Evolutionary conservation across 169 alveolate genomes (phyloP).

Genomic region (Cryptosporidium ubiquitum): DNA sequence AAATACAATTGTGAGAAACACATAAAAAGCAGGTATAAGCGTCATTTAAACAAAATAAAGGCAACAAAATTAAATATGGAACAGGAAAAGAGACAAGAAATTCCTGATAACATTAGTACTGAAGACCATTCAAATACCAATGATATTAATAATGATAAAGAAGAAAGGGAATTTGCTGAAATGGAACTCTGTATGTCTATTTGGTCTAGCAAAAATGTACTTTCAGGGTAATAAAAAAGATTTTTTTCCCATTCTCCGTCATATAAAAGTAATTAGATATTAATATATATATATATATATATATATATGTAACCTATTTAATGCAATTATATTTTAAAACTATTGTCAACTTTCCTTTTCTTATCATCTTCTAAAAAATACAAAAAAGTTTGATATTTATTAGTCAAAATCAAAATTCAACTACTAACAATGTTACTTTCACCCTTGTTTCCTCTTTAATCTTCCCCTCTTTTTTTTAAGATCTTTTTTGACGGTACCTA

Average conservation of each 20-base stretch:
- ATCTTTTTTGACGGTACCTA: neutral
- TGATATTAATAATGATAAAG: neutral
- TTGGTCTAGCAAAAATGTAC: constrained; percentile 47
- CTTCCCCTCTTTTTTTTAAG: neutral
- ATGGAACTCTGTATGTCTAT: constrained; percentile 65
- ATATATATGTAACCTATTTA: neutral
- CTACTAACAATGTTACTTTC: neutral
- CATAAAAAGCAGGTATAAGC: constrained; percentile 49
- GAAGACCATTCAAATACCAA: neutral
- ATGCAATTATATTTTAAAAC: too few relatives aligned
- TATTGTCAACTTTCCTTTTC: too few relatives aligned
- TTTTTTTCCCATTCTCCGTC: neutral
- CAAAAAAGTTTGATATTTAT: neutral
- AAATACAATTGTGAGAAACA: neutral
- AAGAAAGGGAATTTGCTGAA: constrained; percentile 42
- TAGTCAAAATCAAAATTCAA: too few relatives aligned
- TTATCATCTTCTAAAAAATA: neutral
- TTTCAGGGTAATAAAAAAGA: neutral
- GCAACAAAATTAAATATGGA: constrained; percentile 18
- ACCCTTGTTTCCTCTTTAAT: neutral
- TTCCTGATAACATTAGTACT: neutral
- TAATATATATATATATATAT: neutral
- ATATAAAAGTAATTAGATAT: neutral
- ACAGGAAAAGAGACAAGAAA: constrained; percentile 32
- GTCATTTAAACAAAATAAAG: constrained; percentile 50